Conservation (phyloP, 306 rosid species). For the Cercis canadensis region DNA sequence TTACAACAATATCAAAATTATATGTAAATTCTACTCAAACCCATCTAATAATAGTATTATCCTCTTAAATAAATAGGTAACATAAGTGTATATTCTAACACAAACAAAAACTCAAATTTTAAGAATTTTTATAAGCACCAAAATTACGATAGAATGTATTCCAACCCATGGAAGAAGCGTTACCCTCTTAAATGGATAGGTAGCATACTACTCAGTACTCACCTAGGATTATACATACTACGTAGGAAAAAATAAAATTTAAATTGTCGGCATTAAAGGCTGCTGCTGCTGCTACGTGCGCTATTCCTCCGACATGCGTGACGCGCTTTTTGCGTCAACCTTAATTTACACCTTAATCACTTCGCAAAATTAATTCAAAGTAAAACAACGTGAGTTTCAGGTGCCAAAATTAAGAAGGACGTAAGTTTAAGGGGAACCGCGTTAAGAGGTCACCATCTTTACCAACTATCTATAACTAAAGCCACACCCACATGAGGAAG, state of each 20-base stretch:
- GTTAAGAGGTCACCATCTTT: slow-evolving; percentile 31
- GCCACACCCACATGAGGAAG: not conserved
- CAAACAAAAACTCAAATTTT: no score
- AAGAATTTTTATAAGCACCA: no score
- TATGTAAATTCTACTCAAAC: no score
- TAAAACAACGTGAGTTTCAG: slow-evolving; percentile 7
- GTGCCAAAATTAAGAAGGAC: no score
- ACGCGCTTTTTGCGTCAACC: slow-evolving; percentile 58
- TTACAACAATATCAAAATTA: no score
- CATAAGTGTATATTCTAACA: no score
- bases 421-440: not conserved
- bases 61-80: no score
- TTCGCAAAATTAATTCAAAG: slow-evolving; percentile 15
- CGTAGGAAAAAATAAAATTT: slow-evolving; percentile 48
- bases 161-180: no score
- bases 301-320: slow-evolving; percentile 59
- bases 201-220: no score
- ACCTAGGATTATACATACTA: not conserved
- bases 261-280: slow-evolving; percentile 68
- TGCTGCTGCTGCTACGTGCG: slow-evolving; percentile 59
- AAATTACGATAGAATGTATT: no score
- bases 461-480: slow-evolving; percentile 9
- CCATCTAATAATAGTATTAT: no score
- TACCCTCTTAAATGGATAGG: no score
- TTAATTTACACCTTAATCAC: slow-evolving; percentile 36